Base-by-base conservation (phyloP, 345 rosid species). In the Sisymbrium irio region DNA sequence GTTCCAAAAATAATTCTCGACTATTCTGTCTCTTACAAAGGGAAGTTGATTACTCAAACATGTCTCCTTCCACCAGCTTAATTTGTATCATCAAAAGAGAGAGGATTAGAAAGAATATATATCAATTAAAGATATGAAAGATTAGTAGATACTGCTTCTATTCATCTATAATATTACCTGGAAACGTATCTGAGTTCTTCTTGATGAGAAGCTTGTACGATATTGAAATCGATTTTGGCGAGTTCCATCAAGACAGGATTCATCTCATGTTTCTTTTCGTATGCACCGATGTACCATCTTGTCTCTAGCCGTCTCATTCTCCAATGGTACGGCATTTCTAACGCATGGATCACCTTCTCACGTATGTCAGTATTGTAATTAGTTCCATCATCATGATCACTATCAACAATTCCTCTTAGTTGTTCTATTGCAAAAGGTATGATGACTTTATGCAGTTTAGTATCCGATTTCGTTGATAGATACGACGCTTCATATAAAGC, bases 21-120 rank as follows among this genome's bases (percentile, higher is more conserved):
- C 72, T 0, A 77, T 19, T 59, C 83, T 68, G 20, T 83, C 85
- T 39, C 85, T 69, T 12, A 27, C 76, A 47, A 56, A 83, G 0
- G 82, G 74, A 1, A 83, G 71, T 72, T 74, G 80, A 1, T 9
- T 50, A 7, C 68, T 1, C 12, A 80, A 42, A 12, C 80, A 56
- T 46, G 80, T 62, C 0, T 73, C 71, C 30, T 55, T 63, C 83
- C 85, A 77, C 84, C 86, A 84, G 64, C 83, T 83, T n/a, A n/a
- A n/a, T n/a, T 28, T 22, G 44, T 10, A 46, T 39, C 28, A 58
- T 10, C 3, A 20, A 65, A 67, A 5, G n/a, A 32, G 56, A 40
- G 28, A n/a, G 3, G 5, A 39, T 22, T 22, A 22, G 25, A 22
- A 22, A 22, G 25, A 22, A 3, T 22, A 22, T 1, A 22, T 22